These are phyloP conservation scores for Phytopythium kandeliae DNA, from an alignment of 352 stramenopile species.

Conservation along the genomic window DNA sequence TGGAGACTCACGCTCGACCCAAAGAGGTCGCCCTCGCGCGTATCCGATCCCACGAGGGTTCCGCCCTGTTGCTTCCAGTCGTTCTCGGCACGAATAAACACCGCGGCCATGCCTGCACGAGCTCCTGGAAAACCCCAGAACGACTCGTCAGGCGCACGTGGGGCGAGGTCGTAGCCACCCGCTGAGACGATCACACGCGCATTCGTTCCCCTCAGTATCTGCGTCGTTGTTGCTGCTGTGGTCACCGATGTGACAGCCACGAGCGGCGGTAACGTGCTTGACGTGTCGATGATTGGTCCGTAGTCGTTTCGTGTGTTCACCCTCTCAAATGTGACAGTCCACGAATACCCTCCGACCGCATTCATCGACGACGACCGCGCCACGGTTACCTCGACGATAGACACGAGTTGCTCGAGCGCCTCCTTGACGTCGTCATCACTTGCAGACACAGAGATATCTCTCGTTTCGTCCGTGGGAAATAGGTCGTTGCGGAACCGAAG, in stretches of 20 bases:
- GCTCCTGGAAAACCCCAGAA: conserved; percentile 52
- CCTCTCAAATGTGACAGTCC: conserved; percentile 76
- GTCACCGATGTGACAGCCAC: conserved; percentile 28
- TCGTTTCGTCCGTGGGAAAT: conserved; percentile 70
- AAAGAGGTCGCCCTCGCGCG: conserved; percentile 61
- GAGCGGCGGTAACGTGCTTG: conserved; percentile 62
- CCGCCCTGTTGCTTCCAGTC: conserved; percentile 74
- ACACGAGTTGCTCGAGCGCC: conserved; percentile 65
- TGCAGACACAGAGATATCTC: conserved; percentile 54
- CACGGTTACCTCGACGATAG: conserved; percentile 60
- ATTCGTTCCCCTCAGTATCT: conserved; percentile 47
- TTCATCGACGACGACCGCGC: conserved; percentile 65
- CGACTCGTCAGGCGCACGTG: conserved; percentile 23
- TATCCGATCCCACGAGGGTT: conserved; percentile 49
- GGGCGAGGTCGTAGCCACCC: conserved; percentile 38
- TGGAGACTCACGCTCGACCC: conserved; percentile 64
- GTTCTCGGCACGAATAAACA: conserved; percentile 65
- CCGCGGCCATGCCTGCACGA: conserved; percentile 45
- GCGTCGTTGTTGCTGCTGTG: conserved; percentile 10
- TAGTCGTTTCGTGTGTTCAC: conserved; percentile 78
- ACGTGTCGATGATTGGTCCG: conserved; percentile 55
- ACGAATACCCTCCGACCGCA: conserved; percentile 70
- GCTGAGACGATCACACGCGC: conserved; percentile 43
- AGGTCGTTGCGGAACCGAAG: conserved; percentile 65
- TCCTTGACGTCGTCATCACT: conserved; percentile 46